These are phyloP conservation scores for Flaveria sonorensis DNA, from an alignment of 129 eudicot species.

Conservation along the genomic window DNA sequence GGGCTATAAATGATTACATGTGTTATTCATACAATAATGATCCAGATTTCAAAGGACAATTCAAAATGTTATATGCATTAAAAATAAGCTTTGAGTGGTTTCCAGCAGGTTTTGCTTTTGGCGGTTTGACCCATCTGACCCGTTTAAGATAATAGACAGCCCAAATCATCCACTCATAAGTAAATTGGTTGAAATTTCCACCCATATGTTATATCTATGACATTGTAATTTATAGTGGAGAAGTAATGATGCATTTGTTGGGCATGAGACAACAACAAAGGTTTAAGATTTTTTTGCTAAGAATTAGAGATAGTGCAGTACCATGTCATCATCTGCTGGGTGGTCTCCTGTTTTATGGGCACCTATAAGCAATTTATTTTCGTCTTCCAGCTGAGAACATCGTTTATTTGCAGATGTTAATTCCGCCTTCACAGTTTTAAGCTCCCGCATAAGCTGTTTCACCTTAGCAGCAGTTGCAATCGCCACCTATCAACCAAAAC, in stretches of 20 bases:
- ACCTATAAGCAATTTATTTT: constrained; percentile 68
- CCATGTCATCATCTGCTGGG: constrained; percentile 87
- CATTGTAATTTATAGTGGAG: not conserved
- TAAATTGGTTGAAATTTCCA: not conserved
- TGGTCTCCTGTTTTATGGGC: constrained; percentile 56
- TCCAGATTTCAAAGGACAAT: not conserved
- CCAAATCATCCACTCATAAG: not conserved
- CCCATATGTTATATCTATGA: too few species aligned
- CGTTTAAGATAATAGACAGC: not conserved
- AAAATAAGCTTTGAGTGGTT: not conserved
- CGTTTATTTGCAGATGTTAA: constrained; percentile 67
- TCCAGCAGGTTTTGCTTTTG: not conserved
- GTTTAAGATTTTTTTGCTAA: not conserved
- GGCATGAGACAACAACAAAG: not conserved
- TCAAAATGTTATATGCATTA: not conserved
- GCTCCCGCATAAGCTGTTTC: constrained; percentile 70
- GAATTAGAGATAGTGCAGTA: constrained; percentile 16
- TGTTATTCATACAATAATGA: not conserved
- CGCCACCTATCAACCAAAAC: constrained; percentile 56
- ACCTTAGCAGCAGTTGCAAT: constrained; percentile 88
- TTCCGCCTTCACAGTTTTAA: constrained; percentile 80
- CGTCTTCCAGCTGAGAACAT: constrained; percentile 79
- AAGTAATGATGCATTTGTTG: not conserved
- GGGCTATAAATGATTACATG: not conserved
- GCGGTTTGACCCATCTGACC: not conserved